Evolutionary conservation across 106 monocot genomes (phyloP).

Genomic region (Dioscorea alata): DNA sequence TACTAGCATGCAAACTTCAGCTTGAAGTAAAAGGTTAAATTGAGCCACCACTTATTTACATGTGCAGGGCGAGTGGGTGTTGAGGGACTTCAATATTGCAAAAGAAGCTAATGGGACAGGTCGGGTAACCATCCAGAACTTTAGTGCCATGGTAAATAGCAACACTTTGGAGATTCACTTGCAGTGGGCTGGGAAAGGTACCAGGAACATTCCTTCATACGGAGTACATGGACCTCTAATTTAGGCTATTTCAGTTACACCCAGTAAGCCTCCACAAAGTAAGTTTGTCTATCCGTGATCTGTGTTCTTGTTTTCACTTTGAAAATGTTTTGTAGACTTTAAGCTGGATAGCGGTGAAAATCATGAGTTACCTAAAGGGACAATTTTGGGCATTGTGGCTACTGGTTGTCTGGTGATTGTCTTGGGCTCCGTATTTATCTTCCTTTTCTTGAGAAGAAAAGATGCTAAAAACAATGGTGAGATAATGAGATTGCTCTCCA

Average conservation of each 20-base stretch:
- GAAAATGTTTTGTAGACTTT: too few relatives aligned
- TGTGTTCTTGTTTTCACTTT: not conserved
- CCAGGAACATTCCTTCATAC: constrained; percentile 30
- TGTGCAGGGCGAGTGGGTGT: constrained; percentile 35
- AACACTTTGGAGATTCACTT: constrained; percentile 45
- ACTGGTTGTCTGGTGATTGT: too few relatives aligned
- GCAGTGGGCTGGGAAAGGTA: constrained; percentile 57
- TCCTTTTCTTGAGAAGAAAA: too few relatives aligned
- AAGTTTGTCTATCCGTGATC: not conserved
- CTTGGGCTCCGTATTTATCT: too few relatives aligned
- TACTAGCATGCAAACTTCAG: too few relatives aligned
- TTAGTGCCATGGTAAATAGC: constrained; percentile 20
- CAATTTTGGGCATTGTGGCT: too few relatives aligned
- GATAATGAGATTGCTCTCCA: too few relatives aligned
- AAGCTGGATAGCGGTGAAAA: too few relatives aligned
- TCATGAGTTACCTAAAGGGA: too few relatives aligned
- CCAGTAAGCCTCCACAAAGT: constrained; percentile 15
- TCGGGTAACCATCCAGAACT: constrained; percentile 21
- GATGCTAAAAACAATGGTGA: too few relatives aligned
- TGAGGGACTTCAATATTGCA: constrained; percentile 49
- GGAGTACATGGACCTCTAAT: constrained; percentile 59
- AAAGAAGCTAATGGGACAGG: constrained; percentile 49
- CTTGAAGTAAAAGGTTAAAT: too few relatives aligned
- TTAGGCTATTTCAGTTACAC: constrained; percentile 55
- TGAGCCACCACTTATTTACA: not conserved